Conservation (phyloP, 495 filamentous ascomycete species). For the Hypoxylon fuscum region DNA sequence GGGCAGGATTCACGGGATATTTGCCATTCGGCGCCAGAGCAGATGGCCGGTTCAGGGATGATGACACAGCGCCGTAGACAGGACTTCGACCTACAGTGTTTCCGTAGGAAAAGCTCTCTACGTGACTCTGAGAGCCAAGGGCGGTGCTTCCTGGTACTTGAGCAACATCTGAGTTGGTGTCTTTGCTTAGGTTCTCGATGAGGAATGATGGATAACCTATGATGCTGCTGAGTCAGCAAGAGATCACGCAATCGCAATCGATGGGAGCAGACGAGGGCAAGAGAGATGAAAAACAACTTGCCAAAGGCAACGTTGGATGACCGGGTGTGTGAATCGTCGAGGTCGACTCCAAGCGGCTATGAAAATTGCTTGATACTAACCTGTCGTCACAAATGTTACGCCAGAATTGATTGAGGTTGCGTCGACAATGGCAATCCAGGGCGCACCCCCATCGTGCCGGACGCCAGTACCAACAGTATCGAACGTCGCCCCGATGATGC, state of each 20-base stretch:
- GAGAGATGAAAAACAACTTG: not conserved
- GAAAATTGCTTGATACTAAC: conserved; percentile 8
- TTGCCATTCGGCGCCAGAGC: conserved; percentile 45
- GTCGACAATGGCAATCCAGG: conserved; percentile 54
- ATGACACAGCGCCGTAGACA: conserved; percentile 63
- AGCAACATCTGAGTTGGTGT: conserved; percentile 44
- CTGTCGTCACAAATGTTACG: conserved; percentile 47
- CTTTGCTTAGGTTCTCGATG: conserved; percentile 55
- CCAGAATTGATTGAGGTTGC: conserved; percentile 53
- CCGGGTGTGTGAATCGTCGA: not conserved
- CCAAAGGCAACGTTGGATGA: not conserved
- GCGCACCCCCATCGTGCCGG: conserved; percentile 58
- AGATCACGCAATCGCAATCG: not conserved
- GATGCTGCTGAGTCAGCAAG: not conserved
- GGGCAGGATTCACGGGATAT: conserved; percentile 47
- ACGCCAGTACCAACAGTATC: conserved; percentile 65
- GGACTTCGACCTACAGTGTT: conserved; percentile 70
- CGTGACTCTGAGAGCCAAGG: conserved; percentile 34
- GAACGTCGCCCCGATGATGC: conserved; percentile 59
- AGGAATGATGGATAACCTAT: conserved; percentile 49
- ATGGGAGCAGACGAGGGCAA: not conserved
- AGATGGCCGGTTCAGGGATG: conserved; percentile 37
- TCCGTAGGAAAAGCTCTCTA: conserved; percentile 49
- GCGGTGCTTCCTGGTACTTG: conserved; percentile 40
- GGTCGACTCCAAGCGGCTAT: not conserved